These are phyloP conservation scores for Thelephora ganbajun DNA, from an alignment of 768 basidiomycete species.

Conservation along the genomic window DNA sequence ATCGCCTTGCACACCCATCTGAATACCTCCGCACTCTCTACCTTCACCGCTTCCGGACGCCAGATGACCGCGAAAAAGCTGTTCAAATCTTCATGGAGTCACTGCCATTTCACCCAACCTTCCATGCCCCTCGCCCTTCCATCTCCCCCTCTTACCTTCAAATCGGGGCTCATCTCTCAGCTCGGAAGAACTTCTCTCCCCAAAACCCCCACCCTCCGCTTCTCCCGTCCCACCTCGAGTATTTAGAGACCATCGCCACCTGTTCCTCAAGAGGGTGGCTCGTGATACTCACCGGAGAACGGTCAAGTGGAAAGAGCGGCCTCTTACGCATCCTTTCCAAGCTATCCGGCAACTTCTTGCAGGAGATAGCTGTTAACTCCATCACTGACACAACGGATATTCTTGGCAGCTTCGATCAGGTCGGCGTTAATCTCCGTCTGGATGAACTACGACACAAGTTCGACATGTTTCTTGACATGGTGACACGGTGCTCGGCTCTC, in stretches of 20 bases:
- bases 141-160: slow-evolving; percentile 39
- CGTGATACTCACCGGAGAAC: slow-evolving; percentile 71
- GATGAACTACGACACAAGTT: slow-evolving; percentile 25
- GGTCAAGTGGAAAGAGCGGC: slow-evolving; percentile 66
- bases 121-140: slow-evolving; percentile 21
- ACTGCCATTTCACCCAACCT: slow-evolving; percentile 13
- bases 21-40: slow-evolving; percentile 64
- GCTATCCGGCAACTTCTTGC: slow-evolving; percentile 51
- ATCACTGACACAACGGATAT: slow-evolving; percentile 91
- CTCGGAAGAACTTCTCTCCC: slow-evolving; percentile 21
- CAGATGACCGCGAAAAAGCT: slow-evolving; percentile 46
- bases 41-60: slow-evolving; percentile 71
- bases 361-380: slow-evolving; percentile 67
- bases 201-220: slow-evolving; percentile 31
- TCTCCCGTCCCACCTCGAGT: slow-evolving; percentile 46
- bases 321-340: slow-evolving; percentile 58
- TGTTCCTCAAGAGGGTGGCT: slow-evolving; percentile 74
- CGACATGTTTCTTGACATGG: slow-evolving; percentile 22
- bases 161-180: slow-evolving; percentile 45
- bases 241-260: slow-evolving; percentile 62
- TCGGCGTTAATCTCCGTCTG: slow-evolving; percentile 36
- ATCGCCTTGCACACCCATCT: slow-evolving; percentile 30
- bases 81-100: slow-evolving; percentile 38
- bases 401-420: slow-evolving; percentile 91
- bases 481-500: slow-evolving; percentile 19